A percentile compares a stretch with the other conserved stretches of the same genome.
These are phyloP conservation scores for Blumeriella jaapii DNA, from an alignment of 2,329 filamentous ascomycete genomes.

Conservation along the genomic window DNA sequence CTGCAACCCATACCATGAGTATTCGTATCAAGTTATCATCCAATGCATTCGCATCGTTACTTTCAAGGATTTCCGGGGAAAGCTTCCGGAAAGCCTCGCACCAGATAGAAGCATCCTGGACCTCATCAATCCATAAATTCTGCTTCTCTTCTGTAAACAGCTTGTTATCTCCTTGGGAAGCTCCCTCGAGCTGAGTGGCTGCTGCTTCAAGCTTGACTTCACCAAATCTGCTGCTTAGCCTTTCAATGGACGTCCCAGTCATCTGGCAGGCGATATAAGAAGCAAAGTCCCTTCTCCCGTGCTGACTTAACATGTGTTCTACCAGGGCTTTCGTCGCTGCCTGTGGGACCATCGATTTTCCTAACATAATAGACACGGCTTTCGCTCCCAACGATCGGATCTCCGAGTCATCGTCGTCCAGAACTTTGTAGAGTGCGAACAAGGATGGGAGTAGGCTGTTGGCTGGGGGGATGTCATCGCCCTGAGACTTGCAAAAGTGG, in stretches of 20 bases:
- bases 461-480: background rate
- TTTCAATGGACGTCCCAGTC: slow-evolving; percentile 11
- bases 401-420: slow-evolving; percentile 9
- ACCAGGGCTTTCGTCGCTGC: slow-evolving; percentile 11
- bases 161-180: slow-evolving; percentile 46
- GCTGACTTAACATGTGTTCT: slow-evolving; percentile 8
- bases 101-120: slow-evolving; percentile 65
- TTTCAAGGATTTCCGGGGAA: background rate
- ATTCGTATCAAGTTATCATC: background rate
- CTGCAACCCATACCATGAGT: slow-evolving; percentile 35
- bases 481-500: background rate
- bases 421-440: slow-evolving; percentile 1
- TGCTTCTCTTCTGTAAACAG: slow-evolving; percentile 86
- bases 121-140: slow-evolving; percentile 84
- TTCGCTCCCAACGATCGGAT: slow-evolving; percentile 6
- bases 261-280: slow-evolving; percentile 14
- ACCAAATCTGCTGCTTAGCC: background rate
- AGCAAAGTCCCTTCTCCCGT: slow-evolving; percentile 5
- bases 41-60: background rate
- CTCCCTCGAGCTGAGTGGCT: slow-evolving; percentile 31
- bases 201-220: slow-evolving; percentile 23
- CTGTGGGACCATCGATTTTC: slow-evolving; percentile 31
- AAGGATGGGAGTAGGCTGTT: background rate
- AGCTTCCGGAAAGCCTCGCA: slow-evolving; percentile 28
- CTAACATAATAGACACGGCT: slow-evolving; percentile 31